phyloP scores from a whole-genome alignment of 305 asterid species.

The Withania somnifera region DNA sequence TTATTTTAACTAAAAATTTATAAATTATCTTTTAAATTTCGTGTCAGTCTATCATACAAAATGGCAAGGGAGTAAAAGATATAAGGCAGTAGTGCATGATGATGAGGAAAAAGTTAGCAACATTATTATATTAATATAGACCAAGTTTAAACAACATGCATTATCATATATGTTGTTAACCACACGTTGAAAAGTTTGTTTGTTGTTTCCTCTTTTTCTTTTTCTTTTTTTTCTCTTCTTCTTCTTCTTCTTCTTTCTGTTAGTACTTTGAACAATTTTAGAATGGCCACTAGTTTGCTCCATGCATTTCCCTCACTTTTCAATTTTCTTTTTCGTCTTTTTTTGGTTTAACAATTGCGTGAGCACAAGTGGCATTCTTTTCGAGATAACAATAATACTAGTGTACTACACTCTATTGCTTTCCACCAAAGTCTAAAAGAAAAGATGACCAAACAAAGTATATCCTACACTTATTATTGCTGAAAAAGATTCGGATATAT shows the following conservation, averaged over 20 bases:
- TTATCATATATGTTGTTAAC: not conserved
- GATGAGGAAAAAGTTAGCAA: slow-evolving; percentile 1
- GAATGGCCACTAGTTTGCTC: not conserved
- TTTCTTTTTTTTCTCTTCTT: too few relatives aligned
- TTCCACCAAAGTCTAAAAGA: not conserved
- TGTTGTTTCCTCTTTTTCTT: not conserved
- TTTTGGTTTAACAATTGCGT: not conserved
- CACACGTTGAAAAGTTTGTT: not conserved
- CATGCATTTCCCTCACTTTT: not conserved
- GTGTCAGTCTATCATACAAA: not conserved
- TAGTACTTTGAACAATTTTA: not conserved
- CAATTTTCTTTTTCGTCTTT: not conserved
- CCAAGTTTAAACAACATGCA: not conserved
- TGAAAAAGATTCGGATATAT: too few relatives aligned
- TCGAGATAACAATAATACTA: not conserved
- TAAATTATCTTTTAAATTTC: too few relatives aligned
- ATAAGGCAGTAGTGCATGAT: not conserved
- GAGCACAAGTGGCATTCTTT: not conserved
- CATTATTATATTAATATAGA: not conserved
- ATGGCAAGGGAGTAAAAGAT: not conserved
- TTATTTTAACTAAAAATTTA: too few relatives aligned
- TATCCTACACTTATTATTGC: not conserved
- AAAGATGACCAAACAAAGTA: not conserved
- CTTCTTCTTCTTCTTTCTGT: not conserved
- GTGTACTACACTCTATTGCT: not conserved